phyloP scores from a whole-genome alignment of 768 basidiomycete genomes.

The Macrolepiota dolichaula region DNA sequence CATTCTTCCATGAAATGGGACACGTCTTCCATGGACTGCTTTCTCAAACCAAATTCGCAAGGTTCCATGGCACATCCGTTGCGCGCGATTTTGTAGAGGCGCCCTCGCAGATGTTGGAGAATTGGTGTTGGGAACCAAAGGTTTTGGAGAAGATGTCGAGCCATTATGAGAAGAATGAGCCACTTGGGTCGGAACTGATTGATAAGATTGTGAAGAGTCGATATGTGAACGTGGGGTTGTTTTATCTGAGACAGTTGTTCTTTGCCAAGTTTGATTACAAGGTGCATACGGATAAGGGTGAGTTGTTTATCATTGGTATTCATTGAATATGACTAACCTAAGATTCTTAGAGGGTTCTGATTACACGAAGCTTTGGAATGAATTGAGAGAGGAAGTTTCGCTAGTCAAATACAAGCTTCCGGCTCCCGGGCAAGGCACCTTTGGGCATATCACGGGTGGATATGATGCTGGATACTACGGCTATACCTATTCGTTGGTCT shows the following conservation, averaged over 20 bases:
- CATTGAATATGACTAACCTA: not conserved
- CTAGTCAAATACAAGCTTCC: slow-evolving; percentile 60
- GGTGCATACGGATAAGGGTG: slow-evolving; percentile 69
- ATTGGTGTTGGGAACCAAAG: slow-evolving; percentile 88
- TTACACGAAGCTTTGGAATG: slow-evolving; percentile 79
- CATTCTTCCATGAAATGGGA: slow-evolving; percentile 92
- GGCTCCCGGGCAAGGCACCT: slow-evolving; percentile 68
- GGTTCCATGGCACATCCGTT: slow-evolving; percentile 83
- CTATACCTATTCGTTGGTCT: slow-evolving; percentile 71
- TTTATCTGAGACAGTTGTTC: slow-evolving; percentile 81
- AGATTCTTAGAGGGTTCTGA: slow-evolving; percentile 51
- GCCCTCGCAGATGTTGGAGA: slow-evolving; percentile 90
- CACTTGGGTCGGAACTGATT: slow-evolving; percentile 69
- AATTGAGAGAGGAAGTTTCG: slow-evolving; percentile 64
- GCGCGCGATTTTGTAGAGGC: slow-evolving; percentile 87
- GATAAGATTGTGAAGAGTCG: slow-evolving; percentile 77
- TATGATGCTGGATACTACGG: slow-evolving; percentile 73
- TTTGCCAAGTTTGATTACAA: slow-evolving; percentile 78
- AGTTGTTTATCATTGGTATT: slow-evolving; percentile 4
- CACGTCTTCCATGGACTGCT: slow-evolving; percentile 71
- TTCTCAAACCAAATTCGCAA: slow-evolving; percentile 63
- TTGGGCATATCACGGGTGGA: slow-evolving; percentile 75
- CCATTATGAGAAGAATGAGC: slow-evolving; percentile 74
- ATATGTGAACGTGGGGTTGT: slow-evolving; percentile 80
- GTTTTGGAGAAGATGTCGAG: slow-evolving; percentile 77